Evolutionary conservation across 495 filamentous ascomycete genomes (phyloP).

Genomic region (Hypoxylon fuscum): DNA sequence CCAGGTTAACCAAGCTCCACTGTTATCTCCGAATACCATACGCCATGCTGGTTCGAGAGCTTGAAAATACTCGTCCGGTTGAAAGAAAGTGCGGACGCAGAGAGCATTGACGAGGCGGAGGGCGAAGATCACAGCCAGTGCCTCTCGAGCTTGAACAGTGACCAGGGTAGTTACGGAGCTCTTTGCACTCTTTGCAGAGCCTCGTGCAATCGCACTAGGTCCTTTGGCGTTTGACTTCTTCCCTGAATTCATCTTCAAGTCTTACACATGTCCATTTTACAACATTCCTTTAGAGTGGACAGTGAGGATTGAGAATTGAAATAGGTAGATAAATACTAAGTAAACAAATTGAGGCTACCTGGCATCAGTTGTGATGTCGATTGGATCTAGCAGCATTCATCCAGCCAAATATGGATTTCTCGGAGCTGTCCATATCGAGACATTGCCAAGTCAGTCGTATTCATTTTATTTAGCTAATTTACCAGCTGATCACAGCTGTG

Average conservation of each 20-base stretch:
- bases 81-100: conserved; percentile 90
- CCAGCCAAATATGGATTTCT: conserved; percentile 34
- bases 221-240: conserved; percentile 23
- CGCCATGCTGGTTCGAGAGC: conserved; percentile 95
- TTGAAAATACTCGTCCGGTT: conserved; percentile 99
- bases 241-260: conserved; percentile 35
- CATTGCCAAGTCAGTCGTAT: conserved; percentile 1
- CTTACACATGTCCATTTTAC: conserved; percentile 19
- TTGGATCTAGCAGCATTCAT: conserved; percentile 7
- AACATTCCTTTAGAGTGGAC: conserved; percentile 4
- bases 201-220: conserved; percentile 11
- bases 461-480: too few relatives aligned
- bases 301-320: neutral
- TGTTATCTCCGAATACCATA: conserved; percentile 78
- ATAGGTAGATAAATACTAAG: conserved; percentile 3
- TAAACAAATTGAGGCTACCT: conserved; percentile 32
- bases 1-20: conserved; percentile 96
- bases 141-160: conserved; percentile 49
- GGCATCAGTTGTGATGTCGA: conserved; percentile 24
- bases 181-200: conserved; percentile 15
- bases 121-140: conserved; percentile 72
- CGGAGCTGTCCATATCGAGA: conserved; percentile 38
- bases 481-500: conserved; percentile 9
- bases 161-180: conserved; percentile 23
- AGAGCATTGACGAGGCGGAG: conserved; percentile 89